phyloP scores from a whole-genome alignment of 257 asterid genomes.

The Solanum sitiens region DNA sequence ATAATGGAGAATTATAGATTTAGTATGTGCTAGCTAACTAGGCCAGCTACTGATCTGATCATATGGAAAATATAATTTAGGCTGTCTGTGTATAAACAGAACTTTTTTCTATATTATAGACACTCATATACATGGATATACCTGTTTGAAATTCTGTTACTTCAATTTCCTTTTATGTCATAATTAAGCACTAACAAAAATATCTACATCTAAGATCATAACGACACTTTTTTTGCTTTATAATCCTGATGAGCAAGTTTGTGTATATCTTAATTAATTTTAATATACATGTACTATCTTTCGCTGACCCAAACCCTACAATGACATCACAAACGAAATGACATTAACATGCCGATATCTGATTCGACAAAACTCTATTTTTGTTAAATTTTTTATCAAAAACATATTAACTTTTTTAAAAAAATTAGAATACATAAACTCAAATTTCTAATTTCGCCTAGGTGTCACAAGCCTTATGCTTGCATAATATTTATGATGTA shows the following conservation, averaged over 20 bases:
- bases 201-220: not conserved
- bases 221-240: not conserved
- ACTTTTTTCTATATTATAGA: not conserved
- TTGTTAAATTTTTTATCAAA: not conserved
- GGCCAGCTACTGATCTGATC: not conserved
- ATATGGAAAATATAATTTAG: not conserved
- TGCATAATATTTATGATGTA: not conserved
- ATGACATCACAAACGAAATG: not conserved
- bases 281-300: no score
- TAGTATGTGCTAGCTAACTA: not conserved
- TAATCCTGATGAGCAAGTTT: fast-evolving
- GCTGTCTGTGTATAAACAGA: not conserved
- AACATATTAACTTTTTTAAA: not conserved
- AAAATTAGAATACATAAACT: not conserved
- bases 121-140: not conserved
- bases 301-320: not conserved
- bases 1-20: not conserved
- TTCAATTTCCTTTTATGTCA: not conserved
- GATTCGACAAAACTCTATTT: not conserved
- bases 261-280: not conserved
- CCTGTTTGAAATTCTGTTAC: not conserved
- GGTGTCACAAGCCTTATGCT: not conserved
- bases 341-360: not conserved
- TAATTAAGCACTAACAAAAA: not conserved
- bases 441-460: not conserved